Evolutionary conservation across 192 early-diverging fungal genomes (phyloP).

Genomic region (Rhizophlyctis rosea): DNA sequence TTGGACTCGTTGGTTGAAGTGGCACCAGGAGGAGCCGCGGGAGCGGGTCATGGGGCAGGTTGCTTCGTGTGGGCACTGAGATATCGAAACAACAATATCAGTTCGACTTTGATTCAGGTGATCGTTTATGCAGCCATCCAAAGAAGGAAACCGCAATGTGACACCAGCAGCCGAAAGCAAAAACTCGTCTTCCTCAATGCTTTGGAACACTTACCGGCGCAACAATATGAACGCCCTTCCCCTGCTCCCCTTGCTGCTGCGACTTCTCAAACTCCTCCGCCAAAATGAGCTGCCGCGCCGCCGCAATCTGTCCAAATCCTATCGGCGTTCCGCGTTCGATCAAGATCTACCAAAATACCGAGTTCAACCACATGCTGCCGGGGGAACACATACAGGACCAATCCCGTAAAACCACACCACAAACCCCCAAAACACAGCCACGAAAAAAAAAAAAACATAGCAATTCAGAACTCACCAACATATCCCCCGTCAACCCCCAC

Average conservation of each 20-base stretch:
- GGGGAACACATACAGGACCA: neutral
- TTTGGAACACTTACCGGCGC: constrained; percentile 66
- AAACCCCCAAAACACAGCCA: too few relatives aligned
- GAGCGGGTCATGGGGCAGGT: constrained; percentile 64
- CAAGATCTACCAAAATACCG: constrained; percentile 25
- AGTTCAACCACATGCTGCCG: neutral
- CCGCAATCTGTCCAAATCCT: constrained; percentile 62
- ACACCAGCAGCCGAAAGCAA: neutral
- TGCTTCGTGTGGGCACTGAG: constrained; percentile 69
- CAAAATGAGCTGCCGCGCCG: constrained; percentile 68
- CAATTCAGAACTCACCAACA: constrained; percentile 55
- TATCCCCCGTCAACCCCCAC: constrained; percentile 77
- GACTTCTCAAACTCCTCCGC: constrained; percentile 20
- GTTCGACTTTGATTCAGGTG: constrained; percentile 69
- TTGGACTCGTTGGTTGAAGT: constrained; percentile 78
- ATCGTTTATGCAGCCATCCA: constrained; percentile 41
- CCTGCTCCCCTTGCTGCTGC: constrained; percentile 22
- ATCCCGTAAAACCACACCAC: too few relatives aligned
- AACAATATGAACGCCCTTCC: constrained; percentile 59
- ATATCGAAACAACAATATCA: neutral
- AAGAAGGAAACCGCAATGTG: neutral
- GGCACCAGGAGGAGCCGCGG: constrained; percentile 59
- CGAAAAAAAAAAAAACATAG: too few relatives aligned
- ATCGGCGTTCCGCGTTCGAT: constrained; percentile 79
- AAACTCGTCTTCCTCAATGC: neutral